These are phyloP conservation scores for Boletus rex-veris DNA, from an alignment of 768 basidiomycete genomes.

Conservation along the genomic window DNA sequence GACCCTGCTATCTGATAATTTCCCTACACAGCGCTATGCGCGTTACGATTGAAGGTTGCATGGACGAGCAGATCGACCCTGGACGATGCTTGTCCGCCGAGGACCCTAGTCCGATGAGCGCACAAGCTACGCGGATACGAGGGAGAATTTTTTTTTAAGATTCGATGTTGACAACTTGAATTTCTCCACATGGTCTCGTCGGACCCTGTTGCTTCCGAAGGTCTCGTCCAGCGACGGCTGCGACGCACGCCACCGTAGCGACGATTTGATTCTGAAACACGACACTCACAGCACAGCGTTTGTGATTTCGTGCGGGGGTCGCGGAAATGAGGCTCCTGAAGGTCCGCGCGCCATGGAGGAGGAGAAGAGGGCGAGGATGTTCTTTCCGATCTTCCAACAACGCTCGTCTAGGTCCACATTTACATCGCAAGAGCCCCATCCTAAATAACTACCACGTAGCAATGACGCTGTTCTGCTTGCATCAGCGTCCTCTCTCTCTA, in stretches of 20 bases:
- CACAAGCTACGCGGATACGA: background rate
- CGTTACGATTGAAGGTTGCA: background rate
- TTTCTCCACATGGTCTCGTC: background rate
- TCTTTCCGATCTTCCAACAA: too few species aligned
- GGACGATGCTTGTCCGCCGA: slow-evolving; percentile 1
- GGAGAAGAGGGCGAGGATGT: background rate
- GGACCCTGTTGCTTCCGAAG: background rate
- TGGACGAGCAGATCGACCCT: slow-evolving; percentile 2
- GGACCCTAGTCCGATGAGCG: slow-evolving; percentile 6
- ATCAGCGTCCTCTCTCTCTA: too few species aligned
- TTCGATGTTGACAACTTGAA: background rate
- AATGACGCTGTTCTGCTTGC: too few species aligned
- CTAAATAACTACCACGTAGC: too few species aligned
- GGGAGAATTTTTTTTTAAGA: background rate
- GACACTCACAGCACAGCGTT: background rate
- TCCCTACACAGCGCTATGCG: background rate
- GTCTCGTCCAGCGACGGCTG: background rate
- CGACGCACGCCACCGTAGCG: background rate
- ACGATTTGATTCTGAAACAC: slow-evolving; percentile 8
- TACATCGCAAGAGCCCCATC: too few species aligned
- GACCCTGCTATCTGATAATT: slow-evolving; percentile 9
- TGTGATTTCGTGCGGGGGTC: background rate
- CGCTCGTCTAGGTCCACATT: too few species aligned
- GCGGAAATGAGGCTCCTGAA: background rate
- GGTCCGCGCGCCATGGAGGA: background rate